These are phyloP conservation scores for Nannizzia gypsea DNA, from an alignment of 2,329 filamentous ascomycete genomes.

Conservation along the genomic window DNA sequence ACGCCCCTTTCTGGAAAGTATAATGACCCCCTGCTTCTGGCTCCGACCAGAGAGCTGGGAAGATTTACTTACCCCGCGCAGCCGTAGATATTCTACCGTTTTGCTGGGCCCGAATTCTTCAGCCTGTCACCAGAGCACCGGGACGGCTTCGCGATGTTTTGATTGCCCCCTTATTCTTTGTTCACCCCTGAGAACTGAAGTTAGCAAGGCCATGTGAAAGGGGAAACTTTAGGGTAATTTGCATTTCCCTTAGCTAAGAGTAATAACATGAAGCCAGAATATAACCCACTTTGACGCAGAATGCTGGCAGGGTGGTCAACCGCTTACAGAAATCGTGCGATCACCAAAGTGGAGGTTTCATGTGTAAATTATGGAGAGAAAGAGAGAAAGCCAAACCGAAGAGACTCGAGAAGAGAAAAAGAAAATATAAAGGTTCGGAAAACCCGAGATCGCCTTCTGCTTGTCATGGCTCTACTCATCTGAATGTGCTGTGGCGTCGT, in stretches of 20 bases:
- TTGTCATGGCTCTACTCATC: neutral
- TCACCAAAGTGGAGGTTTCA: conserved; percentile 1
- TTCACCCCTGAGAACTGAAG: neutral
- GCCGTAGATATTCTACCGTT: conserved; percentile 2
- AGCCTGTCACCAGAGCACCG: neutral
- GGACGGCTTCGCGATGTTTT: neutral
- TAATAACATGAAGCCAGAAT: neutral
- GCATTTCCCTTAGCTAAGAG: neutral
- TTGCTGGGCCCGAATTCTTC: neutral
- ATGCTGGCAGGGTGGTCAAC: neutral
- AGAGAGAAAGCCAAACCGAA: neutral
- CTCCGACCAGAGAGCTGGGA: neutral
- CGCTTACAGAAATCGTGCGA: neutral
- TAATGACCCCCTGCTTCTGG: neutral
- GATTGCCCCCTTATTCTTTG: neutral
- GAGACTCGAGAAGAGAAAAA: neutral
- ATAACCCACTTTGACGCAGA: neutral
- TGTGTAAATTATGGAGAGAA: neutral
- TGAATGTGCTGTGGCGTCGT: neutral
- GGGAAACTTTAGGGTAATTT: neutral
- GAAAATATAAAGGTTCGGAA: conserved; percentile 2
- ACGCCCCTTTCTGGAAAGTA: neutral
- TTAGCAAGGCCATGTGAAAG: neutral
- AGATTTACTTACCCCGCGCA: neutral
- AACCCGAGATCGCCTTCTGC: neutral